Conservation (phyloP, 2,329 filamentous ascomycete genomes). For the Aulographum hederae region DNA sequence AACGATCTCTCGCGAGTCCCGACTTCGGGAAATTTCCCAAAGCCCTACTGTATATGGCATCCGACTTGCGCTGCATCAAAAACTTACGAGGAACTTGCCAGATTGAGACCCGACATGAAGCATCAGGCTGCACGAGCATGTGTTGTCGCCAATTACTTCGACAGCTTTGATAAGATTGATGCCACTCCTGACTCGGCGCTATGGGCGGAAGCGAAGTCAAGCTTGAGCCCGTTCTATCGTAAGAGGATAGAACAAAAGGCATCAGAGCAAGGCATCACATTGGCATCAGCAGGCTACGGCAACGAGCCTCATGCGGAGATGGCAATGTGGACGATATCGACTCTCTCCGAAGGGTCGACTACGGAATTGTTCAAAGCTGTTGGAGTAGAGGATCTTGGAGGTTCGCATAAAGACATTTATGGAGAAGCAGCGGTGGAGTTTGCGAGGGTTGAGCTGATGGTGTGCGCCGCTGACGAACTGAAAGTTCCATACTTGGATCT, state of each 20-base stretch:
- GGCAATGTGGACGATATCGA: too few relatives aligned
- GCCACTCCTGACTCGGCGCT: neutral
- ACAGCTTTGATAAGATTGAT: neutral
- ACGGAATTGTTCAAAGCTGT: too few relatives aligned
- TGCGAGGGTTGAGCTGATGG: too few relatives aligned
- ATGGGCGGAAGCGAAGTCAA: neutral
- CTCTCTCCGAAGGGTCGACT: too few relatives aligned
- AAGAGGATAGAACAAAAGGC: neutral
- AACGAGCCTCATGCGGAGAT: too few relatives aligned
- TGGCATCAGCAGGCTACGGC: too few relatives aligned
- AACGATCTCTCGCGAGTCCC: slow-evolving; percentile 10
- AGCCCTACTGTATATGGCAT: slow-evolving; percentile 2
- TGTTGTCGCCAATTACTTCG: neutral
- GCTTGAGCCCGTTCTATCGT: neutral
- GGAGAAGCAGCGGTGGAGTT: too few relatives aligned
- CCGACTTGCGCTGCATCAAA: neutral
- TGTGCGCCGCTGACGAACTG: too few relatives aligned
- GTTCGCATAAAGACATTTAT: too few relatives aligned
- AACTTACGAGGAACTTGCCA: neutral
- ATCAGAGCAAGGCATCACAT: too few relatives aligned
- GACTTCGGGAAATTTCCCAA: neutral
- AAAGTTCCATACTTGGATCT: too few relatives aligned
- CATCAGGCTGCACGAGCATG: neutral
- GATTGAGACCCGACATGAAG: neutral
- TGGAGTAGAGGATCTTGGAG: too few relatives aligned